A percentile compares a stretch with the other conserved stretches of the same genome.
phyloP scores from a whole-genome alignment of 345 rosid genomes.

The Viola odorata region DNA sequence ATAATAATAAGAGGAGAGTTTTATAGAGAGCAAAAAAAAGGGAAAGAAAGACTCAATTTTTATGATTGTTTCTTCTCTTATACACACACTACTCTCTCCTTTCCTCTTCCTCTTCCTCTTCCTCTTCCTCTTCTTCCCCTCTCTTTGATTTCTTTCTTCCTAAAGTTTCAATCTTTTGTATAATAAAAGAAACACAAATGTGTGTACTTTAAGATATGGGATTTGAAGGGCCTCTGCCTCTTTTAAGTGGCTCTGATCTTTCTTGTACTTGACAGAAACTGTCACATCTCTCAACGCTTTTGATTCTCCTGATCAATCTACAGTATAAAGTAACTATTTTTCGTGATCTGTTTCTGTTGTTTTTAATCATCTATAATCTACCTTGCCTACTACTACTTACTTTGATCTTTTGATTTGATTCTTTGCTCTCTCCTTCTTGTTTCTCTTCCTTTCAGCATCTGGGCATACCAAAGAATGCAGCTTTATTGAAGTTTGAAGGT shows the following conservation, averaged over 20 bases:
- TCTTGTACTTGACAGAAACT: slow-evolving; percentile 37
- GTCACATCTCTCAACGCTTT: slow-evolving; percentile 39
- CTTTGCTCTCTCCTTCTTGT: background rate
- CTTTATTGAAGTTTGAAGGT: slow-evolving; percentile 34
- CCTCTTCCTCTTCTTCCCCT: no score
- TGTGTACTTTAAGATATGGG: slow-evolving; percentile 18
- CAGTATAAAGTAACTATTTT: slow-evolving; percentile 25
- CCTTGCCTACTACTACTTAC: background rate
- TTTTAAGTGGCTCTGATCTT: slow-evolving; percentile 50
- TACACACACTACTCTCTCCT: slow-evolving; percentile 4
- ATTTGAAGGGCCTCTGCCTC: slow-evolving; percentile 18
- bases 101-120: no score
- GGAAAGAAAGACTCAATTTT: slow-evolving; percentile 33
- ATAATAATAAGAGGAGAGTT: background rate
- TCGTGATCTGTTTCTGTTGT: slow-evolving; percentile 23
- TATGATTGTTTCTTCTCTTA: slow-evolving; percentile 42
- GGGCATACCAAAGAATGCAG: slow-evolving; percentile 26
- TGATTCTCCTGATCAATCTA: slow-evolving; percentile 28
- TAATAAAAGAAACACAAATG: background rate
- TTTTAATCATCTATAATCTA: background rate
- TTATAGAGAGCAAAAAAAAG: slow-evolving; percentile 9
- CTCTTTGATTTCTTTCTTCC: slow-evolving; percentile 1
- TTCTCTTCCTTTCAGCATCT: background rate
- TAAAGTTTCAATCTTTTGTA: background rate
- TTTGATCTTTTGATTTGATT: slow-evolving; percentile 29